Conservation (phyloP, 2,329 filamentous ascomycete genomes). For the Xylaria sp. region DNA sequence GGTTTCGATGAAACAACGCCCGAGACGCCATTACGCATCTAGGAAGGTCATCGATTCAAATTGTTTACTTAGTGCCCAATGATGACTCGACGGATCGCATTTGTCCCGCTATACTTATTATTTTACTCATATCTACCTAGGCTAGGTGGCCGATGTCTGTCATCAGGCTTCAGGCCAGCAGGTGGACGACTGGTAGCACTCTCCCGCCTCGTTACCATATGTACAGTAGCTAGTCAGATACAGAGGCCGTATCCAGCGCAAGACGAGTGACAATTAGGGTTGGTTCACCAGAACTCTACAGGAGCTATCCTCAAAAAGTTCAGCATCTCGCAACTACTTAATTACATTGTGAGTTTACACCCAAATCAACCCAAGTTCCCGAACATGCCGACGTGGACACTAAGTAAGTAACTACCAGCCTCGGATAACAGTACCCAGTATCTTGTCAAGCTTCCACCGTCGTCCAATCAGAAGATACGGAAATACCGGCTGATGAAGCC, state of each 20-base stretch:
- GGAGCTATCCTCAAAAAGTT: too few species aligned
- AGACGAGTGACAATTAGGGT: not conserved
- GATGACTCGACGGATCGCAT: not conserved
- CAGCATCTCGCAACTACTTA: too few species aligned
- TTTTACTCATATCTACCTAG: constrained; percentile 3
- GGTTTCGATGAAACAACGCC: constrained; percentile 1
- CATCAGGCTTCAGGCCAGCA: too few species aligned
- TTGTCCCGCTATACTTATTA: not conserved
- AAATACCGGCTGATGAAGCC: too few species aligned
- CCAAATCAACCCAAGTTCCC: not conserved
- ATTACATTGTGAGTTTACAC: too few species aligned
- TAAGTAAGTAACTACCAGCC: not conserved
- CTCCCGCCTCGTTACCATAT: too few species aligned
- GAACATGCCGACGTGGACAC: too few species aligned
- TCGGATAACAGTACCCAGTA: not conserved
- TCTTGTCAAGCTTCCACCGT: not conserved
- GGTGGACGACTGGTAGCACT: too few species aligned
- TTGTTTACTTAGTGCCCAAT: not conserved
- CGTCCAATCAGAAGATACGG: not conserved
- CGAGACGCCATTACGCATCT: constrained; percentile 7
- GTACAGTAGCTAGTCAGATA: not conserved
- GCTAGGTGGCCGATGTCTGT: too few species aligned
- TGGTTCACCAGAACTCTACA: too few species aligned
- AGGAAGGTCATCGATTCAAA: constrained; percentile 4
- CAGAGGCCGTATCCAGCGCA: too few species aligned